phyloP scores from a whole-genome alignment of 306 rosid genomes.

The Acacia crassicarpa region DNA sequence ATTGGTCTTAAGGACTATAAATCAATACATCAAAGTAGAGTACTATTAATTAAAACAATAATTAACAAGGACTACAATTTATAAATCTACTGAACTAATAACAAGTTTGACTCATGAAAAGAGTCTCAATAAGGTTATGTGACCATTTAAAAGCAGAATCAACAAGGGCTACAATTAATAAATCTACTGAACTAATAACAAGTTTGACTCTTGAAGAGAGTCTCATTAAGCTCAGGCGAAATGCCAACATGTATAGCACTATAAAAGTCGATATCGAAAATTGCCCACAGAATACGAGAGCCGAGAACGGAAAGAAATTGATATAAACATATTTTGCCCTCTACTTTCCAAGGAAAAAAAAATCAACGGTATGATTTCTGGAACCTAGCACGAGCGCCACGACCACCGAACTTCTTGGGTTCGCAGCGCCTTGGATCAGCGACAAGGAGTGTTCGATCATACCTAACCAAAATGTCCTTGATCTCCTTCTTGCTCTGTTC shows the following conservation, averaged over 20 bases:
- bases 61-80: too few species aligned
- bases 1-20: too few species aligned
- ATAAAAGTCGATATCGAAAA: background rate
- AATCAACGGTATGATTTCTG: conserved; percentile 88
- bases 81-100: too few species aligned
- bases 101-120: too few species aligned
- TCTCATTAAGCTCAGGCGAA: background rate
- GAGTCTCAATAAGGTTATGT: background rate
- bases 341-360: background rate
- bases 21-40: too few species aligned
- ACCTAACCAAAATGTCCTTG: conserved; percentile 71
- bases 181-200: too few species aligned
- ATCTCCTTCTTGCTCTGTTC: conserved; percentile 87
- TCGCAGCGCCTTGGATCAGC: conserved; percentile 89
- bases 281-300: conserved; percentile 40
- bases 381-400: conserved; percentile 88
- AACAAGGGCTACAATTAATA: too few species aligned
- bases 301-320: conserved; percentile 7
- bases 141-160: too few species aligned
- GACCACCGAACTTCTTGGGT: conserved; percentile 96
- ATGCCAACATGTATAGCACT: background rate
- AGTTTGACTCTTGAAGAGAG: background rate
- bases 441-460: conserved; percentile 73
- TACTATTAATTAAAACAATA: too few species aligned
- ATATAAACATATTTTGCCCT: conserved; percentile 12